phyloP scores from a whole-genome alignment of 2,329 filamentous ascomycete species.

The Mycocentrospora acerina region DNA sequence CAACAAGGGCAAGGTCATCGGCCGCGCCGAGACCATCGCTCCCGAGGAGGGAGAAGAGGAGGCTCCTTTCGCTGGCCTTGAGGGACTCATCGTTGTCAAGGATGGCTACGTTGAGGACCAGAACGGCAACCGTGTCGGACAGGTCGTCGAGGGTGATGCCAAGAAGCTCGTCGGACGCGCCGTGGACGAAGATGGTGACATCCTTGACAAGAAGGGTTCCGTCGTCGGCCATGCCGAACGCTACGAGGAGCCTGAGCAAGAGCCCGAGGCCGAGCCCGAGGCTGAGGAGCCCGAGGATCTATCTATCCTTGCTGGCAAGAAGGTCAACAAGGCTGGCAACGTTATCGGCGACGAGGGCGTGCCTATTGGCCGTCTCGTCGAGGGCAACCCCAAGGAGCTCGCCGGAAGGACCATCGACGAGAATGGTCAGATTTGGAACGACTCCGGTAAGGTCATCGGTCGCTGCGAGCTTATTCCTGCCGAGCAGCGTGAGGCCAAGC shows the following conservation, averaged over 20 bases:
- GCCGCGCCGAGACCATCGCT: conserved; percentile 51
- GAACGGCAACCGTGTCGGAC: conserved; percentile 53
- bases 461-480: conserved; percentile 68
- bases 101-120: conserved; percentile 53
- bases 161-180: conserved; percentile 54
- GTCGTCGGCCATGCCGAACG: conserved; percentile 55
- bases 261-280: conserved; percentile 46
- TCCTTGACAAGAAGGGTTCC: conserved; percentile 56
- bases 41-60: conserved; percentile 52
- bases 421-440: conserved; percentile 70
- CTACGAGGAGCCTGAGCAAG: conserved; percentile 66
- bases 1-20: conserved; percentile 55
- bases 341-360: conserved; percentile 54
- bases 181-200: conserved; percentile 56
- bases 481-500: conserved; percentile 58
- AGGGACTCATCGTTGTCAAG: conserved; percentile 53
- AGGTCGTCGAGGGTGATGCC: conserved; percentile 52
- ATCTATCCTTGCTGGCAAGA: conserved; percentile 49
- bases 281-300: conserved; percentile 45
- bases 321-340: conserved; percentile 53
- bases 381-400: conserved; percentile 65
- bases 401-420: conserved; percentile 71
- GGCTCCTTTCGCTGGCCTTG: conserved; percentile 52
- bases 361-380: conserved; percentile 64
- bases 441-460: conserved; percentile 70